These are phyloP conservation scores for Jimgerdemannia lactiflua DNA, from an alignment of 192 early-diverging fungal species.

Conservation along the genomic window DNA sequence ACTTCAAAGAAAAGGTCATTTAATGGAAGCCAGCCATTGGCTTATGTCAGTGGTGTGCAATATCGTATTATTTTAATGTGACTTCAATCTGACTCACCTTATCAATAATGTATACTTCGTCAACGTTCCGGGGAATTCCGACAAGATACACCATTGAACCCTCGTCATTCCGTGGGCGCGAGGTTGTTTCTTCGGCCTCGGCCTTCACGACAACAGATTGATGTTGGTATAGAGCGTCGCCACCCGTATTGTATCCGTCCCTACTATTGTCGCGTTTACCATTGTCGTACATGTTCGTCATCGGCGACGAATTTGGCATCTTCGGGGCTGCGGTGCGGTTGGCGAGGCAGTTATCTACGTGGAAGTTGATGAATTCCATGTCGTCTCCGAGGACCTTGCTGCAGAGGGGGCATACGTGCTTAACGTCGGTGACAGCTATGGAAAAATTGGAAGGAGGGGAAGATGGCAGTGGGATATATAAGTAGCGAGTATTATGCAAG, in stretches of 20 bases:
- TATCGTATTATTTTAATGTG: too few relatives aligned
- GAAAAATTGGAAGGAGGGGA: background rate
- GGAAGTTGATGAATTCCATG: background rate
- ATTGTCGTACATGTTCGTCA: background rate
- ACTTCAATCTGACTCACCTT: background rate
- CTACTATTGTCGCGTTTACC: background rate
- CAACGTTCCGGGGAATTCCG: background rate
- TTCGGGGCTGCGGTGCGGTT: background rate
- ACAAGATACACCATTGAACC: background rate
- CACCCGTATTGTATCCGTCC: background rate
- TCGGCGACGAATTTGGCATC: background rate
- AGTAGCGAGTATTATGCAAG: background rate
- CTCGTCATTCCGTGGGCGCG: background rate
- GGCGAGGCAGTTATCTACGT: background rate
- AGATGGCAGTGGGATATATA: background rate
- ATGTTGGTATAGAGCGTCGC: background rate
- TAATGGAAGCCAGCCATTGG: background rate
- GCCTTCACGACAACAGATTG: background rate
- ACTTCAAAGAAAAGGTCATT: background rate
- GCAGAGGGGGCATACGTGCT: background rate
- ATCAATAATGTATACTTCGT: background rate
- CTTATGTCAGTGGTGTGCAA: too few relatives aligned
- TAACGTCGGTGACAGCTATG: background rate
- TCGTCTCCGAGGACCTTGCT: background rate
- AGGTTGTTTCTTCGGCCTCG: background rate